These are phyloP conservation scores for Hydnum rufescens DNA, from an alignment of 768 basidiomycete genomes.

Conservation along the genomic window DNA sequence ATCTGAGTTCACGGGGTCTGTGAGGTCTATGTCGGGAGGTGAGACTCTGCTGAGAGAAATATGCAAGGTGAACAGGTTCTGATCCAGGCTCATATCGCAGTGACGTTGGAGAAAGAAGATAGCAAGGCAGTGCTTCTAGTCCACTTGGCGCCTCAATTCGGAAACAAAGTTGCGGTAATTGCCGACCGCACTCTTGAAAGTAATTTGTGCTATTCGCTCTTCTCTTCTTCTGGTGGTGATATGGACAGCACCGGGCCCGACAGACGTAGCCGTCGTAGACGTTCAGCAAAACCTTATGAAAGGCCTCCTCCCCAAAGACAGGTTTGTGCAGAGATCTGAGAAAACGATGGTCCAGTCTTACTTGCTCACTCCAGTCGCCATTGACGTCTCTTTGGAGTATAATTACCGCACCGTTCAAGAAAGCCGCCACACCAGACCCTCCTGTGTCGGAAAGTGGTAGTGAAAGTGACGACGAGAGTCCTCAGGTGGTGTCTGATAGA, in stretches of 20 bases:
- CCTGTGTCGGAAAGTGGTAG: too few species aligned
- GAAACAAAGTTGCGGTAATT: not conserved
- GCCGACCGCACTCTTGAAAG: not conserved
- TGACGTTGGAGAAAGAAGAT: not conserved
- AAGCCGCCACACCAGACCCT: slow-evolving; percentile 25
- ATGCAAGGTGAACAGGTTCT: slow-evolving; percentile 67
- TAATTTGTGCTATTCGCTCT: not conserved
- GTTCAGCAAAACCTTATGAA: not conserved
- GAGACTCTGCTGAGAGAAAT: slow-evolving; percentile 37
- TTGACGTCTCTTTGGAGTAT: not conserved
- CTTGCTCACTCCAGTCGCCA: not conserved
- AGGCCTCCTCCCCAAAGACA: too few species aligned
- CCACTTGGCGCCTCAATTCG: not conserved
- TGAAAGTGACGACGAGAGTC: too few species aligned
- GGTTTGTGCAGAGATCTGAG: too few species aligned
- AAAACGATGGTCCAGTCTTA: too few species aligned
- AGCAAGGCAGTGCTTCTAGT: not conserved
- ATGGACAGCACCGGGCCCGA: not conserved
- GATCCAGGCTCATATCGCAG: slow-evolving; percentile 28
- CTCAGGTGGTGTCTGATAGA: too few species aligned
- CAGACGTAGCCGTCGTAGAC: not conserved
- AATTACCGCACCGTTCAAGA: slow-evolving; percentile 13
- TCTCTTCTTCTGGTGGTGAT: not conserved
- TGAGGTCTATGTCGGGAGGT: slow-evolving; percentile 44
- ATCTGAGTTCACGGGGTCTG: slow-evolving; percentile 35